Base-by-base conservation (phyloP, 2,329 filamentous ascomycete genomes). In the Pseudogymnoascus sp. region DNA sequence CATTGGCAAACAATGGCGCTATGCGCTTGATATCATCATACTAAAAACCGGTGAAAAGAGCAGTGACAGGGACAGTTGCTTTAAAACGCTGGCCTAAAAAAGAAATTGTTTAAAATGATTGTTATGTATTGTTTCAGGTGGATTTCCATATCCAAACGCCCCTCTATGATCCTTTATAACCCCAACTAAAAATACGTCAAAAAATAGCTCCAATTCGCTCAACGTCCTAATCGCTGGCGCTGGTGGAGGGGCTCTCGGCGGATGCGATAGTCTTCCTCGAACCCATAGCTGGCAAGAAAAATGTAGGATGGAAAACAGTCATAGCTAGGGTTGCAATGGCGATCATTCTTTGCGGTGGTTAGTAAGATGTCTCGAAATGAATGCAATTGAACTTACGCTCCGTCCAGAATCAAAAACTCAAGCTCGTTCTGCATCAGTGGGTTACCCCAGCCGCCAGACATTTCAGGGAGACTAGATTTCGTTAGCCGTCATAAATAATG, bases 401-500 rank as follows among this genome's bases (percentile, higher is more conserved):
- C 76, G 67, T 87, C 84, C 39, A 87, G 77, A 10, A 82, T 78
- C 63, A 85, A 77, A 67, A 87, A 87, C 15, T 79, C 80, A 48
- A 76, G 74, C 74, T 87, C 76, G 71, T 86, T 79, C 66, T 84
- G 82, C 83, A 87, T 87, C 69, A 87, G 82, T 13, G 76, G 69
- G 72, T 84, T 86, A 8, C 81, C 82, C 83, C 84, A 87, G 18
- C 85, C 84, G 27, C 82, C 82, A 1, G 81, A 79, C 82, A 87
- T 85, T 70, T 87, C 84, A 1, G 80, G 81, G 60, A 87, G 65
- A 71, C 48, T 55, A 18, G 8, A 33, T 33, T 21, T 55, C 48
- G 48, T 63, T 59, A 72, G 73, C 15, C 15, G 13, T 18, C 33
- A 15, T 25, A 15, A 25, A 25, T 5, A n/a, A 59, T 15, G 27